Conservation (phyloP, 495 filamentous ascomycete genomes). For the Thermothielavioides terrestris region DNA sequence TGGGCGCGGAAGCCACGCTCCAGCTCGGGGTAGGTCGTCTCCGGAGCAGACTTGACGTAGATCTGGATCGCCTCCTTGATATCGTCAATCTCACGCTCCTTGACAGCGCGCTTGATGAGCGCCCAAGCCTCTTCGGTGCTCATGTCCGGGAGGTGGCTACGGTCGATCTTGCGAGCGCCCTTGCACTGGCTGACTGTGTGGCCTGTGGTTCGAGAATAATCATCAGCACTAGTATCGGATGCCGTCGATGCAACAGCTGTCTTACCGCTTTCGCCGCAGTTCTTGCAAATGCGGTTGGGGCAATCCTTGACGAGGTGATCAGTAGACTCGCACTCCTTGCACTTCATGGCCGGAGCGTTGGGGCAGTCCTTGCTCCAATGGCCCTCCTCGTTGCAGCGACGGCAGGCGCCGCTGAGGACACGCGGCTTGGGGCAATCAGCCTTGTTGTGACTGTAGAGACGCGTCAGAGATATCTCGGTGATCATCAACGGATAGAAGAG, state of each 20-base stretch:
- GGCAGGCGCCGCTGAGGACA: slow-evolving; percentile 53
- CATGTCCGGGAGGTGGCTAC: slow-evolving; percentile 48
- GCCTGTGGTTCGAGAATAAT: slow-evolving; percentile 35
- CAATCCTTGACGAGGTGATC: slow-evolving; percentile 63
- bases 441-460: slow-evolving; percentile 40
- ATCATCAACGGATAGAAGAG: neutral
- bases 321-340: slow-evolving; percentile 56
- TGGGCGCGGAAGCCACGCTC: slow-evolving; percentile 65
- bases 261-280: slow-evolving; percentile 66
- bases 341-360: slow-evolving; percentile 48
- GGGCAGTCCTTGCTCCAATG: slow-evolving; percentile 64
- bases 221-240: neutral
- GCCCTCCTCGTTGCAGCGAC: slow-evolving; percentile 60
- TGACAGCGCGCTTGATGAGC: slow-evolving; percentile 51
- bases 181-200: slow-evolving; percentile 60
- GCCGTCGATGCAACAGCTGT: neutral
- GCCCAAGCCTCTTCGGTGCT: slow-evolving; percentile 62
- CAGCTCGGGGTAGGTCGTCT: slow-evolving; percentile 58
- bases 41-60: slow-evolving; percentile 65
- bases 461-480: slow-evolving; percentile 14
- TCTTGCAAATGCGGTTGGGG: slow-evolving; percentile 60
- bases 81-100: slow-evolving; percentile 59
- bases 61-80: slow-evolving; percentile 63
- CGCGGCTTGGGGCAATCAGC: slow-evolving; percentile 39
- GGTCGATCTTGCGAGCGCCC: slow-evolving; percentile 59